These are phyloP conservation scores for Botryotinia calthae DNA, from an alignment of 2,329 filamentous ascomycete genomes.

Conservation along the genomic window DNA sequence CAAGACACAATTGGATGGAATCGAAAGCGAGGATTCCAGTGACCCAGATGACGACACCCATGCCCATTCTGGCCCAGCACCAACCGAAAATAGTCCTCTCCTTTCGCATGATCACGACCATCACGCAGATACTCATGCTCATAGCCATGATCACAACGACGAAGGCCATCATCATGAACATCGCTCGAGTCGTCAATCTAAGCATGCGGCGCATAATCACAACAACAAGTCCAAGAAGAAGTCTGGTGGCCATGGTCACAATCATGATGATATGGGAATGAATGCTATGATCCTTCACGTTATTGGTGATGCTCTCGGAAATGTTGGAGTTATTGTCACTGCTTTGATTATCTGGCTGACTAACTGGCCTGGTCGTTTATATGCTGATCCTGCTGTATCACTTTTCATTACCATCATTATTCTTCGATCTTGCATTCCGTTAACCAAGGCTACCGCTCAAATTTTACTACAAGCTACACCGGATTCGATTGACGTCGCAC, in stretches of 20 bases:
- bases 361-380: conserved; percentile 74
- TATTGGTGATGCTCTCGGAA: conserved; percentile 80
- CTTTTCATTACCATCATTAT: conserved; percentile 87
- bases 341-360: conserved; percentile 91
- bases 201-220: conserved; percentile 76
- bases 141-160: conserved; percentile 26
- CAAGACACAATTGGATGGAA: conserved; percentile 57
- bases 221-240: conserved; percentile 63
- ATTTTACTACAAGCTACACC: conserved; percentile 94
- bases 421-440: conserved; percentile 70
- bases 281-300: conserved; percentile 75
- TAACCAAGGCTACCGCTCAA: conserved; percentile 76
- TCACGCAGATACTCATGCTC: neutral
- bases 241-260: conserved; percentile 67
- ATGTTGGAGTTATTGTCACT: conserved; percentile 79
- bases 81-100: conserved; percentile 39
- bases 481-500: conserved; percentile 79
- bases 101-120: conserved; percentile 20
- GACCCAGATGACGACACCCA: conserved; percentile 41
- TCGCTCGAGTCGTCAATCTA: conserved; percentile 31
- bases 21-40: conserved; percentile 53
- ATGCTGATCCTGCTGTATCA: conserved; percentile 88
- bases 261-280: conserved; percentile 92
- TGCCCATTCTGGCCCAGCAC: conserved; percentile 38
- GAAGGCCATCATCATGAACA: conserved; percentile 23